phyloP scores from a whole-genome alignment of 805 yeast species.

The Cyberlindnera euphorbiae region DNA sequence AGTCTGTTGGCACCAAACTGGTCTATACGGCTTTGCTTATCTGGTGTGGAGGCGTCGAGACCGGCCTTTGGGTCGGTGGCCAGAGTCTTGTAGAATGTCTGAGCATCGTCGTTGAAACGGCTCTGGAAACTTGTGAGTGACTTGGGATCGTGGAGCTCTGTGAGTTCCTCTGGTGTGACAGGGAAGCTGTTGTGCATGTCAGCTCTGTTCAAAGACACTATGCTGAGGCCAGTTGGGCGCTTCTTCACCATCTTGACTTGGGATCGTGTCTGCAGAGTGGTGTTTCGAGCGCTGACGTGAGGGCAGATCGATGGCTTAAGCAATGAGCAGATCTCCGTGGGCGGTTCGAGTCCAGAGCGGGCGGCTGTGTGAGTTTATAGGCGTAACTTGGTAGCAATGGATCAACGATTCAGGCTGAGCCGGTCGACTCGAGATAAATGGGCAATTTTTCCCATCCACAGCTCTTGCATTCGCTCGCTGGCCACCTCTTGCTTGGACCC shows the following conservation, averaged over 20 bases:
- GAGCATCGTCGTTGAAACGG: conserved; percentile 13
- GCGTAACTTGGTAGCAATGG: too few relatives aligned
- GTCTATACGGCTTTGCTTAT: conserved; percentile 33
- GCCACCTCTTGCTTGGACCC: too few relatives aligned
- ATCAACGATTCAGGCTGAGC: background rate
- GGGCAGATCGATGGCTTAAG: too few relatives aligned
- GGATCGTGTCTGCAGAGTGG: too few relatives aligned
- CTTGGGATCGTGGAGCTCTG: conserved; percentile 59
- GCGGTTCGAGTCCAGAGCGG: too few relatives aligned
- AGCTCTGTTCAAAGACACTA: conserved; percentile 1
- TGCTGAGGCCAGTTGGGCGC: conserved; percentile 9
- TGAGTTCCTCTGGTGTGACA: conserved; percentile 31
- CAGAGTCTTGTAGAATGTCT: conserved; percentile 27
- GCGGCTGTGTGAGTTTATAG: too few relatives aligned
- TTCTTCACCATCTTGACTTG: conserved; percentile 12
- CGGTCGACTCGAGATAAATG: too few relatives aligned
- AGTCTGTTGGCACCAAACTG: conserved; percentile 65
- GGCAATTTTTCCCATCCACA: too few relatives aligned
- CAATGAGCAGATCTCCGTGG: too few relatives aligned
- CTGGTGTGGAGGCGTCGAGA: conserved; percentile 31
- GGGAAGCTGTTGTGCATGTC: background rate
- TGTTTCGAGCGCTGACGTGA: too few relatives aligned
- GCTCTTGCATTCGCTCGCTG: too few relatives aligned
- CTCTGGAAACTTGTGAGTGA: conserved; percentile 33
- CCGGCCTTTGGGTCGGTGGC: conserved; percentile 40